Conservation (phyloP, 2,329 filamentous ascomycete species). For the Dactylellina drechsleri region DNA sequence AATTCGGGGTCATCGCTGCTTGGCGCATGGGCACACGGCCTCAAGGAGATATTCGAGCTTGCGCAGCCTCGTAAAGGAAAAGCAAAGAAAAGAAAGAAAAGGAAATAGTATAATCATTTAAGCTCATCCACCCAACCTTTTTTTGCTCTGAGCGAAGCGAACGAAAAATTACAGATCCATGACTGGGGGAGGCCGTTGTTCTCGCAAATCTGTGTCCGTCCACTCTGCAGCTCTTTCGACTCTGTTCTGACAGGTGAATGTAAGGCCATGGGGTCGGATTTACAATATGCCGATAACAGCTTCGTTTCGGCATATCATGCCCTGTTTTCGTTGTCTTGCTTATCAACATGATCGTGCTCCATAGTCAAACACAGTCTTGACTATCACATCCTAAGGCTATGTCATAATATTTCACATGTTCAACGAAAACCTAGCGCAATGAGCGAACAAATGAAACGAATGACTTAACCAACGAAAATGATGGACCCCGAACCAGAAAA, state of each 20-base stretch:
- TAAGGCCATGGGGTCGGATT: constrained; percentile 13
- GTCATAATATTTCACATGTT: too few relatives aligned
- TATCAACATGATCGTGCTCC: too few relatives aligned
- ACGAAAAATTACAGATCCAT: constrained; percentile 16
- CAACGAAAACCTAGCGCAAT: too few relatives aligned
- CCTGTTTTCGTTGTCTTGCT: too few relatives aligned
- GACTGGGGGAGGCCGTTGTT: not conserved
- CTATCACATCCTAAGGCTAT: too few relatives aligned
- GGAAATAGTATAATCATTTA: not conserved
- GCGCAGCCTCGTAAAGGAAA: constrained; percentile 9
- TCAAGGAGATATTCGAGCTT: not conserved
- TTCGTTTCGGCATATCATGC: not conserved
- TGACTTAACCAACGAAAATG: too few relatives aligned
- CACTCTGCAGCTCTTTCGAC: not conserved
- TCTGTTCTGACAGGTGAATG: not conserved
- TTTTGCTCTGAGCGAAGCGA: not conserved
- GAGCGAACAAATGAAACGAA: too few relatives aligned
- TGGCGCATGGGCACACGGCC: constrained; percentile 11
- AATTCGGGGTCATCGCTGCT: constrained; percentile 5
- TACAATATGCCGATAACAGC: constrained; percentile 13
- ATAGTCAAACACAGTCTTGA: too few relatives aligned
- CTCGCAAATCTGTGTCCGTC: not conserved
- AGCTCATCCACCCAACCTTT: not conserved
- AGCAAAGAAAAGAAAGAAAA: too few relatives aligned
- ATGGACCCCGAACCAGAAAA: too few relatives aligned